Base-by-base conservation (phyloP, 306 rosid genomes). In the Fagus sylvatica region DNA sequence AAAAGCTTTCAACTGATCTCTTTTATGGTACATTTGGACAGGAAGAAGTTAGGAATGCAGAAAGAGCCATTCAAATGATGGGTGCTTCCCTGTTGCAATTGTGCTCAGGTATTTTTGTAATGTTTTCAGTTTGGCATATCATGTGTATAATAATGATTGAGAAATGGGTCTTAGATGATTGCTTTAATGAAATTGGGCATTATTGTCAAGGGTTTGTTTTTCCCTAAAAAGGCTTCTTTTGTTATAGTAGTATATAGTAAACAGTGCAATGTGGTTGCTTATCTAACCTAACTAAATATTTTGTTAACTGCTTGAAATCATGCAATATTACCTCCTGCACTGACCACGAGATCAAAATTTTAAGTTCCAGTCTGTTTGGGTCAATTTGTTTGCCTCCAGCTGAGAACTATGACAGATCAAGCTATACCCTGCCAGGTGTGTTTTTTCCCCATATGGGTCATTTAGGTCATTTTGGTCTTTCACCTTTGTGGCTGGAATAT, bases 11-110 rank as follows among this genome's bases (percentile, higher is more conserved):
- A 40, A 59, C 68, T 40, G 41, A 28, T 75, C 69, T 75, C 28
- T 71, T 64, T 16, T 71, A 53, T 54, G 79, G 56, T 73, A 43
- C 68, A 72, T 77, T 73, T 72, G 70, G 72, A 74, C 76, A 89
- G 97, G 94, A n/a, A 53, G 98, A 95, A 88, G 91, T 91, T 71
- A 79, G 34, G 76, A 92, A 83, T 85, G 98, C 97, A 69, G 93
- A 89, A 82, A 90, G 75, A 57, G 93, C 98, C 56, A 87, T 94
- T 73, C 89, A 87, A 77, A 80, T 76, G 81, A 85, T 95, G 93
- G 97, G 98, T 67, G 98, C 91, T 40, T 91, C 95, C 12, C 46
- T 90, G 39, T 73, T 87, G 82, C 91, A 87, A 84, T 81, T 88
- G 5, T 85, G 89, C 82, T 78, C 97, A 53, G 97, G 98, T 90